These are phyloP conservation scores for Eutrema japonicum DNA, from an alignment of 345 rosid species.

Conservation along the genomic window DNA sequence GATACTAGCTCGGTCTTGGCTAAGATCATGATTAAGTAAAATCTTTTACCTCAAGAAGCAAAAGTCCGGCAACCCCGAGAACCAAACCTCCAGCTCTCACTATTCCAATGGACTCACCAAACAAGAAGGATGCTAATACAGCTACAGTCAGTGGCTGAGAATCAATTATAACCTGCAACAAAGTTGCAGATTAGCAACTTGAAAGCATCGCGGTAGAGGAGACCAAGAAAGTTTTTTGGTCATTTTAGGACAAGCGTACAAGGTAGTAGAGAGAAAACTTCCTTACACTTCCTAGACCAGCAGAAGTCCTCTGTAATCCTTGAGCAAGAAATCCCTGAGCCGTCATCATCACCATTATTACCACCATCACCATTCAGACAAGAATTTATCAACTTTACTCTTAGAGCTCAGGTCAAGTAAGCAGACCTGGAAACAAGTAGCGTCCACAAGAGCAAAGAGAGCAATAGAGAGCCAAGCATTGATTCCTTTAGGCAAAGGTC, in stretches of 20 bases:
- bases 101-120: slow-evolving; percentile 82
- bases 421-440: slow-evolving; percentile 79
- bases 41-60: slow-evolving; percentile 77
- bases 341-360: slow-evolving; percentile 25
- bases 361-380: not conserved
- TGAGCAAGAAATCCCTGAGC: slow-evolving; percentile 85
- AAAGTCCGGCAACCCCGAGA: slow-evolving; percentile 83
- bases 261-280: slow-evolving; percentile 16
- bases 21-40: not conserved
- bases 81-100: slow-evolving; percentile 78
- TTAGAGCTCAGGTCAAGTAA: slow-evolving; percentile 10
- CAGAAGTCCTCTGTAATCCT: slow-evolving; percentile 90
- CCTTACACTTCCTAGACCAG: slow-evolving; percentile 89
- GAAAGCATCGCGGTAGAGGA: not conserved
- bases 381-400: not conserved
- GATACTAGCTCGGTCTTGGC: slow-evolving; percentile 14
- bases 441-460: slow-evolving; percentile 84
- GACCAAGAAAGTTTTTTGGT: slow-evolving; percentile 1
- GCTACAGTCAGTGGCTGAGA: slow-evolving; percentile 93
- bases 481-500: slow-evolving; percentile 70
- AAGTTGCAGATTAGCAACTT: slow-evolving; percentile 8
- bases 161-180: slow-evolving; percentile 83
- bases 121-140: slow-evolving; percentile 76
- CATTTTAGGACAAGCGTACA: slow-evolving; percentile 5
- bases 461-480: slow-evolving; percentile 83